These are phyloP conservation scores for Metarhizium rileyi DNA, from an alignment of 2,329 filamentous ascomycete genomes.

Conservation along the genomic window DNA sequence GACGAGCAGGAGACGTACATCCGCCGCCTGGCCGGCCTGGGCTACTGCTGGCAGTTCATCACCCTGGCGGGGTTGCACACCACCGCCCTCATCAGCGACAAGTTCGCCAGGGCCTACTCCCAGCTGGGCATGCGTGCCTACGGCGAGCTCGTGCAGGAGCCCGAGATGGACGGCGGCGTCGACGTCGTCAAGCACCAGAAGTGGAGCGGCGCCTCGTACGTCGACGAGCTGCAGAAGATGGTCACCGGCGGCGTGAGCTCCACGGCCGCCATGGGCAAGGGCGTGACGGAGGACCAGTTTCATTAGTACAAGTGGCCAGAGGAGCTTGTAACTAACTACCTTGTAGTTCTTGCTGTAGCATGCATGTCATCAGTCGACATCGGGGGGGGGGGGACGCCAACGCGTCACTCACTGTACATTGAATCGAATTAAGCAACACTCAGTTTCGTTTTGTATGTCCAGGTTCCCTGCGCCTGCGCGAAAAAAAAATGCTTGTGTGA, in stretches of 20 bases:
- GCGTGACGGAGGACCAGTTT: constrained; percentile 97
- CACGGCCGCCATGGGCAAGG: constrained; percentile 93
- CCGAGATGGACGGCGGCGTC: constrained; percentile 81
- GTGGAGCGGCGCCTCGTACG: constrained; percentile 92
- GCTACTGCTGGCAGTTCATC: constrained; percentile 99
- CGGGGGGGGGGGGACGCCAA: no score
- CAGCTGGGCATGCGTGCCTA: constrained; percentile 89
- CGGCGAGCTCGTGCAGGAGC: constrained; percentile 94
- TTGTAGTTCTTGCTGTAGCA: no score
- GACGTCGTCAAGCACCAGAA: constrained; percentile 99
- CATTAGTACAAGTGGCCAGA: constrained; percentile 12
- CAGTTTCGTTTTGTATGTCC: no score
- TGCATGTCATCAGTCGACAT: no score
- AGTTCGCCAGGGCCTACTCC: constrained; percentile 76
- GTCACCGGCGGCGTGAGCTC: constrained; percentile 85
- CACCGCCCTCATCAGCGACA: constrained; percentile 83
- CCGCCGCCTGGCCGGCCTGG: constrained; percentile 70
- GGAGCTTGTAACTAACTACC: no score
- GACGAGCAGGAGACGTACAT: constrained; percentile 97
- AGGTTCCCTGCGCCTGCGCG: no score
- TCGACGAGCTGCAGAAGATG: constrained; percentile 95
- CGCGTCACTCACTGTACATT: no score
- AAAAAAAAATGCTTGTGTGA: no score
- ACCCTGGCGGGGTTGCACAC: constrained; percentile 96
- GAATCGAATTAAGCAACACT: no score